These are phyloP conservation scores for Gossypium schwendimanii DNA, from an alignment of 441 rosid species.

Conservation along the genomic window DNA sequence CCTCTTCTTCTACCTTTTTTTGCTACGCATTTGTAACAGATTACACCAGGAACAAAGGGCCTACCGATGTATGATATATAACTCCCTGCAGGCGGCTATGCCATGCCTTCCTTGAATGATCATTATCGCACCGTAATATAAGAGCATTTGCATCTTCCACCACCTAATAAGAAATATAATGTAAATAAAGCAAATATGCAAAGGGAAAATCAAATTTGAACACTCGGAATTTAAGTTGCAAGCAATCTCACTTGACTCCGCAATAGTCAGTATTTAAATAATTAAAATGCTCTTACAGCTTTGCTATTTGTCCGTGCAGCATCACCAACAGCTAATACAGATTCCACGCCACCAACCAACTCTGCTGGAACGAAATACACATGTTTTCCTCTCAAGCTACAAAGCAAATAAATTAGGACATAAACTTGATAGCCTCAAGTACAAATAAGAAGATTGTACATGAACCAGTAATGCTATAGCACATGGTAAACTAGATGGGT, in stretches of 20 bases:
- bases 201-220: neutral
- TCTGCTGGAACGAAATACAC: constrained; percentile 61
- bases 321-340: constrained; percentile 71
- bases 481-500: neutral
- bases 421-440: constrained; percentile 5
- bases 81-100: constrained; percentile 85
- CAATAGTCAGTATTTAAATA: neutral
- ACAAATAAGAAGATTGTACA: neutral
- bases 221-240: constrained; percentile 2
- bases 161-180: constrained; percentile 37
- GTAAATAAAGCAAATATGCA: constrained; percentile 3
- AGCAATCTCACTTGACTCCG: neutral
- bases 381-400: constrained; percentile 87
- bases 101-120: constrained; percentile 73
- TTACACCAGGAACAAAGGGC: constrained; percentile 11
- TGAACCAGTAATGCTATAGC: neutral
- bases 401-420: constrained; percentile 13
- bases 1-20: neutral
- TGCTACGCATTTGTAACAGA: neutral
- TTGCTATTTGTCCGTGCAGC: constrained; percentile 51
- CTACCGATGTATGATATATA: constrained; percentile 85
- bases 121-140: constrained; percentile 63
- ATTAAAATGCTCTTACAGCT: constrained; percentile 32
- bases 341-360: constrained; percentile 60
- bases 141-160: constrained; percentile 80